Conservation (phyloP, 2,329 filamentous ascomycete genomes). For the Teratosphaeria epicoccoides region DNA sequence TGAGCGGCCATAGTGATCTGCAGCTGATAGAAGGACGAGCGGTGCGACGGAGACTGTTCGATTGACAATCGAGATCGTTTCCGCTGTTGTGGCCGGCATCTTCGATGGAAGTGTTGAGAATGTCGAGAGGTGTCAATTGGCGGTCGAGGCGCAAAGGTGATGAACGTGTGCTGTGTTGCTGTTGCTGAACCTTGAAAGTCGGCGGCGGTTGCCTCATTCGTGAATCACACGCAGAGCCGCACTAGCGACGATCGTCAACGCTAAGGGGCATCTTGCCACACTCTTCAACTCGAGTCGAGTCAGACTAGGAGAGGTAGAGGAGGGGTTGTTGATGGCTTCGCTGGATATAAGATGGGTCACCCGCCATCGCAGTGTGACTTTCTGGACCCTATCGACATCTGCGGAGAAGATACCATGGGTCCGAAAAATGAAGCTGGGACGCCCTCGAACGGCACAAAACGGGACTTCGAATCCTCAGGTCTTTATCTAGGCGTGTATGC, state of each 20-base stretch:
- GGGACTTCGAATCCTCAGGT: conserved; percentile 21
- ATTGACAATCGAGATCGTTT: conserved; percentile 88
- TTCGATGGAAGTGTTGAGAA: conserved; percentile 19
- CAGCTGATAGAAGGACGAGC: conserved; percentile 90
- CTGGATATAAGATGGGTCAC: not conserved
- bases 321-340: not conserved
- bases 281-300: not conserved
- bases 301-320: not conserved
- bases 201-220: not conserved
- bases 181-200: not conserved
- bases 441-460: not conserved
- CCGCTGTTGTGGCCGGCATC: conserved; percentile 95
- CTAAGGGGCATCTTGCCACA: not conserved
- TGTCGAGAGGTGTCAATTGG: not conserved
- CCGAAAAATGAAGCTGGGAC: not conserved
- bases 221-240: not conserved
- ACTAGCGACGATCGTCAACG: not conserved
- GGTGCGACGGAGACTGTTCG: conserved; percentile 95
- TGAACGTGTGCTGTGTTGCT: not conserved
- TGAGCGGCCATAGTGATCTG: conserved; percentile 95
- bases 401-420: not conserved
- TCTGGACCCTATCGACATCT: not conserved
- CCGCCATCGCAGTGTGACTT: not conserved
- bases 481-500: conserved; percentile 33
- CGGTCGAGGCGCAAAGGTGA: not conserved